These are phyloP conservation scores for Toxicodendron radicans DNA, from an alignment of 345 rosid species.

Conservation along the genomic window DNA sequence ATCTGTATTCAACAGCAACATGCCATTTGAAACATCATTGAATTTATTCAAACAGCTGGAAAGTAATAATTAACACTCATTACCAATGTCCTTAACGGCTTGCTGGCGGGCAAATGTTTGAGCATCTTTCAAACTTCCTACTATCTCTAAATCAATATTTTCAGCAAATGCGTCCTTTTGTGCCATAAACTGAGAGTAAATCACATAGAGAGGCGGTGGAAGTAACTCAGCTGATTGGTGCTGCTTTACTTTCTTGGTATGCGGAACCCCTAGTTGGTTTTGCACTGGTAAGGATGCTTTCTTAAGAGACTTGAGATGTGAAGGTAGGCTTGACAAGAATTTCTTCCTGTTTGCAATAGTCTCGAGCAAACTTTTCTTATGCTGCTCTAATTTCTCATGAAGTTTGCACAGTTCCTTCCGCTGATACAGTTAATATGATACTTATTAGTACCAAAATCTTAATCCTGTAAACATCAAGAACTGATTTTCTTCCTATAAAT, in stretches of 20 bases:
- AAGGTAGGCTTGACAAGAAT: constrained; percentile 78
- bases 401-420: constrained; percentile 78
- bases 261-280: constrained; percentile 67
- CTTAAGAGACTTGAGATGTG: constrained; percentile 86
- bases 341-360: constrained; percentile 76
- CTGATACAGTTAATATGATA: constrained; percentile 35
- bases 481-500: neutral
- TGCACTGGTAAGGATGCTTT: constrained; percentile 93
- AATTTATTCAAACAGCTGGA: neutral
- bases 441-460: neutral
- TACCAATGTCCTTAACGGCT: constrained; percentile 72
- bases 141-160: constrained; percentile 62
- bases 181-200: constrained; percentile 75
- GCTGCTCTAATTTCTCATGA: constrained; percentile 64
- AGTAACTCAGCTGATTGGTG: constrained; percentile 81
- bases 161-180: constrained; percentile 92
- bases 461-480: neutral
- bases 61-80: constrained; percentile 3
- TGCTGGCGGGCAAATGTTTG: constrained; percentile 68
- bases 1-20: neutral
- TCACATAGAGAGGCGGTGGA: constrained; percentile 84
- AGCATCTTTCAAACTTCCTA: constrained; percentile 80
- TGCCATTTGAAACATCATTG: neutral
- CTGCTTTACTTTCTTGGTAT: constrained; percentile 79
- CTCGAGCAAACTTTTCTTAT: constrained; percentile 67